These are phyloP conservation scores for Xylaria sp. DNA, from an alignment of 2,329 filamentous ascomycete genomes.

Conservation along the genomic window DNA sequence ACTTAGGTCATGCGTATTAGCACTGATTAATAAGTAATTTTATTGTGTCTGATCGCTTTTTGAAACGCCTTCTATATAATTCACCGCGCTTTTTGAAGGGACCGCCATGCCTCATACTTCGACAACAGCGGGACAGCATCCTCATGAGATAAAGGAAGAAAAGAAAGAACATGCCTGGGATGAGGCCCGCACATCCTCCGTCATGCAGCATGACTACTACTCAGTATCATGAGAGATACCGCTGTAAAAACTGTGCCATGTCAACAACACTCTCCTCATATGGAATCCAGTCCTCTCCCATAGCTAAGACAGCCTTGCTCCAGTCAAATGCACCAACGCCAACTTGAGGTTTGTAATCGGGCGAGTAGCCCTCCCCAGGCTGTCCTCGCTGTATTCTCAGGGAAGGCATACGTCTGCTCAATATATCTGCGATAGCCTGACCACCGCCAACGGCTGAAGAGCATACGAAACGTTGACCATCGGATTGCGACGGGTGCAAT, in stretches of 20 bases:
- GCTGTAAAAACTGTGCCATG: conserved; percentile 37
- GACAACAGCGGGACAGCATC: neutral
- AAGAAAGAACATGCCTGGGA: neutral
- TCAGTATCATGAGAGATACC: conserved; percentile 33
- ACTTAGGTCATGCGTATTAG: neutral
- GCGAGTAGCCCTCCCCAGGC: conserved; percentile 42
- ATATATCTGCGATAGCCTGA: conserved; percentile 46
- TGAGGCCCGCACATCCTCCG: neutral
- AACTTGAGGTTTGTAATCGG: conserved; percentile 37
- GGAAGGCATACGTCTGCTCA: conserved; percentile 40
- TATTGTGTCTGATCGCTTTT: neutral
- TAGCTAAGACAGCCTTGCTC: conserved; percentile 46
- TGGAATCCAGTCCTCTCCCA: conserved; percentile 49
- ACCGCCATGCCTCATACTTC: neutral
- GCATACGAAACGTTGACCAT: conserved; percentile 46
- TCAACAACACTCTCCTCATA: conserved; percentile 46
- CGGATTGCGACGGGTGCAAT: conserved; percentile 37
- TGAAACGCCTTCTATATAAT: neutral
- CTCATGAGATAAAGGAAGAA: neutral
- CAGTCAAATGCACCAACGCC: conserved; percentile 41
- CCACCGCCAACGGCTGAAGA: conserved; percentile 40
- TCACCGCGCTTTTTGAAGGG: neutral
- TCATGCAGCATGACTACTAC: neutral
- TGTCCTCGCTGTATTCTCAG: conserved; percentile 35
- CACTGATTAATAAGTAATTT: neutral